These are phyloP conservation scores for Chytriomyces sp. DNA, from an alignment of 192 early-diverging fungal species.

Conservation along the genomic window DNA sequence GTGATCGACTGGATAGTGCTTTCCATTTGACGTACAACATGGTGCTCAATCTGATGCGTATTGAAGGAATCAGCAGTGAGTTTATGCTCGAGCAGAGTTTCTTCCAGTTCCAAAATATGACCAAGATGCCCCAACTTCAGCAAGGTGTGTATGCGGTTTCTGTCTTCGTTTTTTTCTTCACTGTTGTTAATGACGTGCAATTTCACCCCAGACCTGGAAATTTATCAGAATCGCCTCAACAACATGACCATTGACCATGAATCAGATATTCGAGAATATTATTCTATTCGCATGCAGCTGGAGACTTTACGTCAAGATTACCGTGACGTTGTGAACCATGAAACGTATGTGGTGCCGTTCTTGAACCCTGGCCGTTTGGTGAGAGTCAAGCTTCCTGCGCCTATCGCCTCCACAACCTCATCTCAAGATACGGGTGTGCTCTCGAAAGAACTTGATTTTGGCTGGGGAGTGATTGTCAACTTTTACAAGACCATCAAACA, in stretches of 20 bases:
- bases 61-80: constrained; percentile 92
- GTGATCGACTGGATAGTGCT: constrained; percentile 82
- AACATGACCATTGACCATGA: constrained; percentile 71
- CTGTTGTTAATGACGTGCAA: background rate
- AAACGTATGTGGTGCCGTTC: constrained; percentile 79
- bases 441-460: constrained; percentile 72
- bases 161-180: constrained; percentile 16
- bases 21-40: constrained; percentile 97
- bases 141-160: constrained; percentile 47
- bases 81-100: constrained; percentile 91
- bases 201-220: constrained; percentile 54
- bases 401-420: constrained; percentile 16
- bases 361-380: constrained; percentile 86
- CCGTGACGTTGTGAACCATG: constrained; percentile 80
- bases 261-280: constrained; percentile 71
- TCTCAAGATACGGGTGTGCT: constrained; percentile 42
- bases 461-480: constrained; percentile 88
- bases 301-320: constrained; percentile 67
- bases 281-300: constrained; percentile 76
- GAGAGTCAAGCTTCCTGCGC: constrained; percentile 43
- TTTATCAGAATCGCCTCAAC: constrained; percentile 60
- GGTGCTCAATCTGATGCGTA: constrained; percentile 92
- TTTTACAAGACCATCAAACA: constrained; percentile 64
- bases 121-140: constrained; percentile 80
- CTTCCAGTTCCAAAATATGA: constrained; percentile 88